A percentile compares a stretch with the other conserved stretches of the same genome.
phyloP scores from a whole-genome alignment of 768 basidiomycete genomes.

The Suillus occidentalis region DNA sequence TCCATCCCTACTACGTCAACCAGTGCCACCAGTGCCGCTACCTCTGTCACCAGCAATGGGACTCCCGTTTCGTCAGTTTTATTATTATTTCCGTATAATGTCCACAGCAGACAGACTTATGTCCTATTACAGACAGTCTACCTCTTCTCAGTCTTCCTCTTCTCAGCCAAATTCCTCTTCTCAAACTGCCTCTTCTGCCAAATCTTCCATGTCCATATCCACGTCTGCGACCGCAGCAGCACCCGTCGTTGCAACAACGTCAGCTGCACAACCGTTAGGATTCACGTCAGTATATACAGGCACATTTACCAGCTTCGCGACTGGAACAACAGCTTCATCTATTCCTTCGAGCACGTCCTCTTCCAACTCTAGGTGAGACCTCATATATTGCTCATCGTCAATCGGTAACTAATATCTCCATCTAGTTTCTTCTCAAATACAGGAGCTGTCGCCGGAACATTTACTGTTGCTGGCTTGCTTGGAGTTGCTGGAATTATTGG shows the following conservation, averaged over 20 bases:
- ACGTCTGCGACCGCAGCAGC: slow-evolving; percentile 4
- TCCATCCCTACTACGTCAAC: background rate
- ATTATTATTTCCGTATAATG: too few relatives aligned
- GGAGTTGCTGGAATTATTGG: slow-evolving; percentile 33
- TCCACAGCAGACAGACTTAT: slow-evolving; percentile 4
- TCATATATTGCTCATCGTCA: background rate
- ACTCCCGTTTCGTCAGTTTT: slow-evolving; percentile 12
- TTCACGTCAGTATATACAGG: background rate
- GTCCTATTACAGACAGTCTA: slow-evolving; percentile 1
- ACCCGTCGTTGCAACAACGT: background rate
- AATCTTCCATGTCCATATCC: slow-evolving; percentile 8
- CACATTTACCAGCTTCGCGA: background rate
- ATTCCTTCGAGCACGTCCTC: slow-evolving; percentile 15
- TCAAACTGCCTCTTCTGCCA: background rate
- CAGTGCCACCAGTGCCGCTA: background rate
- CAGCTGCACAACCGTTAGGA: slow-evolving; percentile 5
- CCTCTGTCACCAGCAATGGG: background rate
- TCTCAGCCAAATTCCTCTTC: slow-evolving; percentile 3
- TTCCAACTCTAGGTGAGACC: slow-evolving; percentile 19
- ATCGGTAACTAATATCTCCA: background rate
- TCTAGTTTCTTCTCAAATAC: slow-evolving; percentile 48
- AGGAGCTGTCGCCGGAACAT: slow-evolving; percentile 47
- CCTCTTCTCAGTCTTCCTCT: slow-evolving; percentile 2
- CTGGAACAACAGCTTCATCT: slow-evolving; percentile 13
- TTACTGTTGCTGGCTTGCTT: slow-evolving; percentile 41